phyloP scores from a whole-genome alignment of 1,284 basidiomycete species.

The Papiliotrema terrestris region DNA sequence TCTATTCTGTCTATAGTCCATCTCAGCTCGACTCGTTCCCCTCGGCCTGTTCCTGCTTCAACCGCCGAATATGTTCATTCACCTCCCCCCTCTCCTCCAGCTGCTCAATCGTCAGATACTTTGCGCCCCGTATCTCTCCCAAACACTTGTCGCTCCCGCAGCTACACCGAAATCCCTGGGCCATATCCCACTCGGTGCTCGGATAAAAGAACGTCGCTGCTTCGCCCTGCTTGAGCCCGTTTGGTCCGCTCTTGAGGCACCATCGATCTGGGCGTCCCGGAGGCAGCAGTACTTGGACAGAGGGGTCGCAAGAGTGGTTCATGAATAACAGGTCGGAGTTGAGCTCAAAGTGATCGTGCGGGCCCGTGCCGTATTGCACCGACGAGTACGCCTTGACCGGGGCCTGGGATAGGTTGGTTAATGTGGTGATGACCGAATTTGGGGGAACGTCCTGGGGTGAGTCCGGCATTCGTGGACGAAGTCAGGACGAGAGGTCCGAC shows the following conservation, averaged over 20 bases:
- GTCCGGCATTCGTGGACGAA: not conserved
- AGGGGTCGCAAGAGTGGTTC: constrained; percentile 67
- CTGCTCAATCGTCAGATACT: constrained; percentile 38
- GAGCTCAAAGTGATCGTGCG: constrained; percentile 58
- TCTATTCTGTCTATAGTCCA: not conserved
- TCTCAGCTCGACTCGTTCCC: not conserved
- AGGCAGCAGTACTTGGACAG: constrained; percentile 57
- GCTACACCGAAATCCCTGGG: constrained; percentile 59
- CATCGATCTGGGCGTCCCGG: constrained; percentile 51
- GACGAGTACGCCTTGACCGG: constrained; percentile 48
- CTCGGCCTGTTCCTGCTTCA: constrained; percentile 30
- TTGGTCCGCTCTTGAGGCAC: constrained; percentile 47
- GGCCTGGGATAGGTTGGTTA: constrained; percentile 39
- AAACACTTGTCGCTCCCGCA: constrained; percentile 55
- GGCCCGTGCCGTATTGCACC: constrained; percentile 50
- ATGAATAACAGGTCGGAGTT: constrained; percentile 64
- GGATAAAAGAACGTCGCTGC: constrained; percentile 62
- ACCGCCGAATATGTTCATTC: constrained; percentile 44
- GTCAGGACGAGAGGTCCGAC: constrained; percentile 8
- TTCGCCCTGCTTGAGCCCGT: constrained; percentile 51
- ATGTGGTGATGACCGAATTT: constrained; percentile 27
- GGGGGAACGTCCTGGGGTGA: constrained; percentile 37
- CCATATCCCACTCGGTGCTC: constrained; percentile 69
- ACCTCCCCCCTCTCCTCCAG: constrained; percentile 43
- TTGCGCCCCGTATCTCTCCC: constrained; percentile 49